These are phyloP conservation scores for Scolecobasidium constrictum DNA, from an alignment of 2,329 filamentous ascomycete genomes.

Conservation along the genomic window DNA sequence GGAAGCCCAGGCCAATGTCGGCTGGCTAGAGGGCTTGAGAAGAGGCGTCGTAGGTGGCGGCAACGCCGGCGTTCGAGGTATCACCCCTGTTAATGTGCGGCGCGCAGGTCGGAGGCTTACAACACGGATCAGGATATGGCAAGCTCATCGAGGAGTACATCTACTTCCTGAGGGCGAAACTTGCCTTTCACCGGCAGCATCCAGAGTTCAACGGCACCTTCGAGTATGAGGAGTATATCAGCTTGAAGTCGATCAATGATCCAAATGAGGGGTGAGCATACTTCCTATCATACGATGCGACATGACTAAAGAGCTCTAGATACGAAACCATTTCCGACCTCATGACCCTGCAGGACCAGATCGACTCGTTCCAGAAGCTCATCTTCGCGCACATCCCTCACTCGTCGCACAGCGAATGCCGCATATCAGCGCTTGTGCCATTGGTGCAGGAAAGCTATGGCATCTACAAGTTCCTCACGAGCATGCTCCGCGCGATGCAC, in stretches of 20 bases:
- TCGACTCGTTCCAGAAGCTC: conserved; percentile 95
- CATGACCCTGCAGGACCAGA: conserved; percentile 95
- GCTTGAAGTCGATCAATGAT: conserved; percentile 94
- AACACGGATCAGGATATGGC: conserved; percentile 54
- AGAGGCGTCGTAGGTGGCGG: conserved; percentile 60
- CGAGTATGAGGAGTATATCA: conserved; percentile 98
- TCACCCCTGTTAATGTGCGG: conserved; percentile 10
- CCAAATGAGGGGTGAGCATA: conserved; percentile 79
- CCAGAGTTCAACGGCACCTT: conserved; percentile 98
- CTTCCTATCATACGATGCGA: background rate
- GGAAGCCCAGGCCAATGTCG: conserved; percentile 79
- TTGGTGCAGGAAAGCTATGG: conserved; percentile 97
- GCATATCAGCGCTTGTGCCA: conserved; percentile 86
- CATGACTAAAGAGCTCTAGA: conserved; percentile 20
- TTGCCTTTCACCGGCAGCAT: conserved; percentile 93
- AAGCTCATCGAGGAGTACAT: conserved; percentile 95
- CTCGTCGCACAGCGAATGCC: conserved; percentile 88
- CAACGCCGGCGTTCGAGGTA: conserved; percentile 77
- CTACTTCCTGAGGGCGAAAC: conserved; percentile 85
- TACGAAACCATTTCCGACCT: conserved; percentile 93
- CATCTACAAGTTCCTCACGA: conserved; percentile 99
- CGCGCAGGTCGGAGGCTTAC: background rate
- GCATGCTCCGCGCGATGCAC: conserved; percentile 98
- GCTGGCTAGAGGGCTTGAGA: conserved; percentile 88
- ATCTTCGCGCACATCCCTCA: conserved; percentile 94